Percentiles rank a stretch among this genome's conserved stretches.
phyloP scores from a whole-genome alignment of 306 rosid genomes.

The Prinsepia uniflora region DNA sequence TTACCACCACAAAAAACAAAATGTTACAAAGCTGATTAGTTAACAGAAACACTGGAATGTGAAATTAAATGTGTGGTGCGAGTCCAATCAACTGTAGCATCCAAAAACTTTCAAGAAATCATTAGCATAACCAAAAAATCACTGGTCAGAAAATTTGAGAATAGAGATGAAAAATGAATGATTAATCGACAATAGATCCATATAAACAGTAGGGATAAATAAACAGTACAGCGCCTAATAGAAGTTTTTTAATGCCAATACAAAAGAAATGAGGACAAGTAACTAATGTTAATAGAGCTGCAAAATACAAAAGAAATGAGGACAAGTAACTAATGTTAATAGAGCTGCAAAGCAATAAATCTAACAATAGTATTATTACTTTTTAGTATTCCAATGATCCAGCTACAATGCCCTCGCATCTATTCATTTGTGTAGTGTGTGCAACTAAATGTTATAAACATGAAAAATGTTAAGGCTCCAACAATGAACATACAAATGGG shows the following conservation, averaged over 20 bases:
- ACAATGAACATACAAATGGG: neutral
- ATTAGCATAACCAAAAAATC: too few species aligned
- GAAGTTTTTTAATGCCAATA: neutral
- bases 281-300: neutral
- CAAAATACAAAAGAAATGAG: neutral
- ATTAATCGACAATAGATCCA: neutral
- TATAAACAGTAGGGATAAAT: neutral
- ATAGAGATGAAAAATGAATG: neutral
- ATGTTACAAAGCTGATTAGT: neutral
- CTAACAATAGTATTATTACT: neutral
- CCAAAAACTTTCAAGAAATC: neutral
- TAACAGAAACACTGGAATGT: neutral
- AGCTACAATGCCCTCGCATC: neutral
- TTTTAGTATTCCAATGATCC: neutral
- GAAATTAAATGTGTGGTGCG: neutral
- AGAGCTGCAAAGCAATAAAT: neutral
- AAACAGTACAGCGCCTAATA: neutral
- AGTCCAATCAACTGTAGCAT: neutral
- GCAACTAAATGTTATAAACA: neutral
- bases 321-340: neutral
- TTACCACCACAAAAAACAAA: conserved; percentile 10
- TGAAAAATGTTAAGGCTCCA: neutral
- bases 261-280: neutral
- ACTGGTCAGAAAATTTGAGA: neutral
- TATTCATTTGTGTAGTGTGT: neutral